Evolutionary conservation across 495 filamentous ascomycete species (phyloP).

Genomic region (Evernia prunastri): DNA sequence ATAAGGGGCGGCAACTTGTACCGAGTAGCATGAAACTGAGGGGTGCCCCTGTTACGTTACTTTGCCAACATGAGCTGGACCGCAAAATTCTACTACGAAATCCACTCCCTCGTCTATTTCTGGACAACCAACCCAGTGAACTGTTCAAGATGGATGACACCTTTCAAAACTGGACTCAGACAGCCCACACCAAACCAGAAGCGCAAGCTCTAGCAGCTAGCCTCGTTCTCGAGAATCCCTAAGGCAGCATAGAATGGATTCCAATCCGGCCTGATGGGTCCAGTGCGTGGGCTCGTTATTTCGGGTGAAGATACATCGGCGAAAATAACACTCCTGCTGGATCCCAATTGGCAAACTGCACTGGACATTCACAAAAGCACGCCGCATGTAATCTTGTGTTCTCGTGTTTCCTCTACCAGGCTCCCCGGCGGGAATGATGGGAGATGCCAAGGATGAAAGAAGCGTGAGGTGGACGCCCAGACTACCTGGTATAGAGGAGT

Average conservation of each 20-base stretch:
- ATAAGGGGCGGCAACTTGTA: conserved; percentile 11
- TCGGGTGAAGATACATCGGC: conserved; percentile 10
- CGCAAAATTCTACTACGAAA: not conserved
- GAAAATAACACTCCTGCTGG: not conserved
- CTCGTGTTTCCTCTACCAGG: not conserved
- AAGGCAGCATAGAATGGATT: not conserved
- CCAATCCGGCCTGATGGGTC: not conserved
- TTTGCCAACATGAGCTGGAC: not conserved
- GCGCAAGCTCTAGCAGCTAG: conserved; percentile 12
- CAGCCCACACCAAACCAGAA: conserved; percentile 9
- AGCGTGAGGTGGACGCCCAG: conserved; percentile 1
- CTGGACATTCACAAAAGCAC: conserved; percentile 1
- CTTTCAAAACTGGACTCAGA: conserved; percentile 5
- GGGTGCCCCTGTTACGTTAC: conserved; percentile 8
- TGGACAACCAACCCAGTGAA: not conserved
- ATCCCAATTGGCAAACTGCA: not conserved
- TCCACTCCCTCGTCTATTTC: too few species aligned
- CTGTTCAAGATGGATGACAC: not conserved
- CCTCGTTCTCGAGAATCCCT: conserved; percentile 4
- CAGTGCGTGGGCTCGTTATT: not conserved
- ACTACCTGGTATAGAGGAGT: not conserved
- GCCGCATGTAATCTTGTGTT: conserved; percentile 11
- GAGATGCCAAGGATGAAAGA: not conserved
- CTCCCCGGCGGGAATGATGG: not conserved
- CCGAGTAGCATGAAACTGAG: conserved; percentile 11